Percentiles rank a stretch among this genome's conserved stretches.
These are phyloP conservation scores for Plectosphaerella plurivora DNA, from an alignment of 2,329 filamentous ascomycete genomes.

Conservation along the genomic window DNA sequence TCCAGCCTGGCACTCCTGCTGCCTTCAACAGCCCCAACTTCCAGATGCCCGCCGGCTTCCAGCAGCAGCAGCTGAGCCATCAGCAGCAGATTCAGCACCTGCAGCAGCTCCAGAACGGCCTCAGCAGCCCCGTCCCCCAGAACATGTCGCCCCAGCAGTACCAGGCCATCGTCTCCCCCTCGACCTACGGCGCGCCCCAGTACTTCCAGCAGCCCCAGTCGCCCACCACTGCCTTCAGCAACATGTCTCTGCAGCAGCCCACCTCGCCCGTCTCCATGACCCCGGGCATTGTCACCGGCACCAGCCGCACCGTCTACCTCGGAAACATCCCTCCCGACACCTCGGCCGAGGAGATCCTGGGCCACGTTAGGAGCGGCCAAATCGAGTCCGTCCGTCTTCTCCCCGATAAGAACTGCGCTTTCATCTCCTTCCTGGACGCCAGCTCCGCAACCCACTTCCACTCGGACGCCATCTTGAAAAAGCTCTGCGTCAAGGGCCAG, in stretches of 20 bases:
- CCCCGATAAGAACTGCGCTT: slow-evolving; percentile 98
- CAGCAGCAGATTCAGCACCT: slow-evolving; percentile 53
- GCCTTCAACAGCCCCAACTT: slow-evolving; percentile 91
- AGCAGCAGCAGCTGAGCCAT: slow-evolving; percentile 36
- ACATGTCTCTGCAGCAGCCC: slow-evolving; percentile 54
- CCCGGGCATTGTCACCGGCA: slow-evolving; percentile 79
- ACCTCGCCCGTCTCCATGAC: slow-evolving; percentile 72
- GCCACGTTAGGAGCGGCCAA: slow-evolving; percentile 93
- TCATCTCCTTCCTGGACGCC: slow-evolving; percentile 97
- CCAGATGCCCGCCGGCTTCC: slow-evolving; percentile 74
- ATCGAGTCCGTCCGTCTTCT: slow-evolving; percentile 98
- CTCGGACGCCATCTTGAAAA: slow-evolving; percentile 99
- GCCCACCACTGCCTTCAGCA: slow-evolving; percentile 71
- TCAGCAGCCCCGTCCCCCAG: slow-evolving; percentile 72
- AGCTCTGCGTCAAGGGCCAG: slow-evolving; percentile 95
- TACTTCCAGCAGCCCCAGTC: slow-evolving; percentile 85
- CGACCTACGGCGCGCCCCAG: slow-evolving; percentile 74
- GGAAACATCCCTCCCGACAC: slow-evolving; percentile 99
- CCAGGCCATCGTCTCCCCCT: slow-evolving; percentile 80
- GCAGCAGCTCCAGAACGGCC: slow-evolving; percentile 54
- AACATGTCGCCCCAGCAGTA: slow-evolving; percentile 80
- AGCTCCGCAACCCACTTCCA: slow-evolving; percentile 98
- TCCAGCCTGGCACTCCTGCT: slow-evolving; percentile 89
- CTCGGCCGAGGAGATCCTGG: slow-evolving; percentile 90
- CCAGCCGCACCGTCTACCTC: slow-evolving; percentile 93